Evolutionary conservation across 805 yeast genomes (phyloP).

Genomic region (Wickerhamiella spandovensis): DNA sequence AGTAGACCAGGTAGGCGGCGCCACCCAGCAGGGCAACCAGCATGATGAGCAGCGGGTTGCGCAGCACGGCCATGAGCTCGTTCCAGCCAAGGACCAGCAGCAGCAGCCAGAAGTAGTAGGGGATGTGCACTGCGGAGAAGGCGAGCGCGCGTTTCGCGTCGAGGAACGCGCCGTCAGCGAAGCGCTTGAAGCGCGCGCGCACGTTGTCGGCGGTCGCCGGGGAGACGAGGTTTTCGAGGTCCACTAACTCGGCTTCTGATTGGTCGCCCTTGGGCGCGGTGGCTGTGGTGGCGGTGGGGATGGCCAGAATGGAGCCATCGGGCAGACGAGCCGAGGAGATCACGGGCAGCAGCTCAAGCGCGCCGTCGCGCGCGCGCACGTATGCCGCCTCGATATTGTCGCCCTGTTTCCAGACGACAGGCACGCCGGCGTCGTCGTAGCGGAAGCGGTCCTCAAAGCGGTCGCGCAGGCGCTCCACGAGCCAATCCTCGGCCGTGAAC

Average conservation of each 20-base stretch:
- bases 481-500: conserved; percentile 50
- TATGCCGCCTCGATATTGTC: conserved; percentile 59
- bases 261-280: conserved; percentile 28
- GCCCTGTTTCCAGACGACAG: conserved; percentile 65
- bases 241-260: conserved; percentile 22
- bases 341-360: conserved; percentile 46
- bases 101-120: conserved; percentile 64
- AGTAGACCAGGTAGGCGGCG: conserved; percentile 52
- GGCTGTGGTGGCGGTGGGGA: no score
- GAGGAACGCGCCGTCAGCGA: conserved; percentile 63
- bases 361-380: conserved; percentile 41
- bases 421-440: conserved; percentile 71
- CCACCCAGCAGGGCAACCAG: conserved; percentile 45
- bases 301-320: conserved; percentile 26
- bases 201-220: conserved; percentile 46
- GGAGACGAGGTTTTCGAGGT: conserved; percentile 35
- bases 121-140: conserved; percentile 65
- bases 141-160: conserved; percentile 84
- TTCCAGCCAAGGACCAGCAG: conserved; percentile 84
- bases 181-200: conserved; percentile 48
- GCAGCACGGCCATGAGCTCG: conserved; percentile 75
- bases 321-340: conserved; percentile 37
- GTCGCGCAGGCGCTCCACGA: conserved; percentile 55
- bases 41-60: conserved; percentile 68
- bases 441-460: conserved; percentile 72